Evolutionary conservation across 2,329 filamentous ascomycete genomes (phyloP), one percentile per base, ranked within the genome.

Genomic region (Metarhizium humberi): DNA sequence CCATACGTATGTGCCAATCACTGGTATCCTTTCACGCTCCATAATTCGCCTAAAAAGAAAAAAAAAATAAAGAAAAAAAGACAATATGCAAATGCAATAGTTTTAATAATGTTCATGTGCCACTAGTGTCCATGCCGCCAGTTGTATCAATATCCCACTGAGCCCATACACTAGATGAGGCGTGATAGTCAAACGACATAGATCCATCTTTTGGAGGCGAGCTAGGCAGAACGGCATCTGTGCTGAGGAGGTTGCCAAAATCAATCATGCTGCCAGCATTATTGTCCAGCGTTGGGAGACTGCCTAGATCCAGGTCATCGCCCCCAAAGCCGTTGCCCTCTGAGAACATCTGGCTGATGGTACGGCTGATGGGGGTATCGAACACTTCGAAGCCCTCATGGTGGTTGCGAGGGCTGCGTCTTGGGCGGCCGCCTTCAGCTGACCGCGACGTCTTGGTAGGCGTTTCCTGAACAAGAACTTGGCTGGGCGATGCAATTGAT

Each of bases 301-400:
- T 67, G 52, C 64, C 66, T 32, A 79, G 64, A 55, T 79, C 76
- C 11, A 80, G 61, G 45, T 78, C 73, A 30, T 73, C 56, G 67
- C 72, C 40, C 64, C 71, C 62, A 61, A 80, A 76, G 47, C 74
- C 66, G 54, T 76, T 73, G 10, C 73, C 73, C 57, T 85, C 80
- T 7, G 79, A 84, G 20, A 88, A 73, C 57, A 89, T 74, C 61
- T 86, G 79, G 59, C 79, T 81, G 40, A 90, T 76, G 25, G 84
- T 81, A 42, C 79, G 76, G 2, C 82, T 83, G 63, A 86, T 79
- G 0, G 84, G 84, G 6, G 82, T 83, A 54, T 77, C 75, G 50
- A 74, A 71, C 3, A 71, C 59, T 50, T 71, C 69, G 49, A 77
- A 71, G 43, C 69, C 66, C 6, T 67, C 64, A 36, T 73, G 67